Evolutionary conservation across 768 basidiomycete genomes (phyloP), one percentile per base, ranked within the genome.

Genomic region (Pleurotus eryngii): DNA sequence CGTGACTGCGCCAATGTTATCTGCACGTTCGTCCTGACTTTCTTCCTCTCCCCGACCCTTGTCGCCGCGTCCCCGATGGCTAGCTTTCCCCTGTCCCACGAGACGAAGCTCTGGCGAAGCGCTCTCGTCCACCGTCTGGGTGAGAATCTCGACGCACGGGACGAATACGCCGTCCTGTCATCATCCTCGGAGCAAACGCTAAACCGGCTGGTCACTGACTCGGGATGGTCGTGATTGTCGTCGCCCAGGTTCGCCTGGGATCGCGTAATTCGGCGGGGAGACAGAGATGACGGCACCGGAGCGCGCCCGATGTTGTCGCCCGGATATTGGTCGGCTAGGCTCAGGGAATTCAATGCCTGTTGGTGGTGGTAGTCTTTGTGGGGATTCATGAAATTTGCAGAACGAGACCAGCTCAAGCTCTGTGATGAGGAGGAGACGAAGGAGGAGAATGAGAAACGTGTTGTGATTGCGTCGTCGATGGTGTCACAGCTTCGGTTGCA

Each of bases 341-440:
- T 39, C 6, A 54, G 38, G 17, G 51, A 54, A 54, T 43, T 54
- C 51, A 54, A 24, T n/a, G 51, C 51, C 20, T 54, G 51, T n/a
- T 54, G 51, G 15, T 18, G 39, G 20, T 54, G 24, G 42, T 54
- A 38, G 6, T 42, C 17, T 42, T 39, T 18, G 51, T 54, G 42
- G 2, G 35, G 51, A 54, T 42, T 54, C 51, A 54, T 54, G 9
- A 26, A 54, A 37, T 18, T 24, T 26, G 39, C 14, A 17, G 38
- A 54, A 22, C 22, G 51, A 54, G 51, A 54, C 51, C 51, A 54
- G 51, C 51, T 54, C 51, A 50, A 27, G 27, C 18, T 40, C 14
- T 24, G 26, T 20, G 38, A 54, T 12, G 51, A 3, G 39, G 24
- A 26, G 51, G 38, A 3, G 35, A 20, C 43, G 39, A 20, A 12